Base-by-base conservation (phyloP, 306 rosid species). In the Cucurbita argyrosperma region DNA sequence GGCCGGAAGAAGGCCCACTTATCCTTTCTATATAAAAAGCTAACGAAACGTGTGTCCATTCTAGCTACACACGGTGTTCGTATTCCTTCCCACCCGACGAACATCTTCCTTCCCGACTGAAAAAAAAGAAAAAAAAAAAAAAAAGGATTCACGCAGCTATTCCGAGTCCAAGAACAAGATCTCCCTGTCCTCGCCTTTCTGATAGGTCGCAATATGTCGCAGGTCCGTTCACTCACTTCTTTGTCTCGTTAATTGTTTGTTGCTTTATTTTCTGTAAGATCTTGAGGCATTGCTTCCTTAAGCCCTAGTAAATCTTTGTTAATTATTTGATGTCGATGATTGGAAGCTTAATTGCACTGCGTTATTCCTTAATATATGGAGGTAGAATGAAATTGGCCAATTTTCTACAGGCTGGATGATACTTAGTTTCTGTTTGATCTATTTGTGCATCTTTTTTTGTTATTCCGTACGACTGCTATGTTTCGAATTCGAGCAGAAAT, bases 191-290 rank as follows among this genome's bases (percentile, higher is more conserved):
- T 47, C 45, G 74, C 23, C 49, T 38, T 26, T 54, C 76, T 57
- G 21, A 35, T 69, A 51, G 57, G 56, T 58, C 72, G 65, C 35
- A 71, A 54, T 9, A 86, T 86, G 90, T 86, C 90, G 78, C 90
- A 86, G 90, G 90, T 86, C 47, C 47, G 35, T 46, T 46, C 58
- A 15, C 53, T 45, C 73, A 16, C 50, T 68, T 15, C 45, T 38
- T 18, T 74, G 10, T 67, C 60, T 38, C 0, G 16, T 30, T 35
- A 45, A 46, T 30, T 74, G 10, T 73, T 67, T 39, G 0, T 39
- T 30, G 37, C 3, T 40, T 21, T 10, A 43, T 60, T 70, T 37
- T 73, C 59, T 15, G 4, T 13, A 37, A 23, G 16, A 39, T 56
- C 19, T 38, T 7, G 19, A 53, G n/a, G 46, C 26, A 6, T 26